Conservation (phyloP, 2,329 filamentous ascomycete species). For the Incumbomyces delicatus region DNA sequence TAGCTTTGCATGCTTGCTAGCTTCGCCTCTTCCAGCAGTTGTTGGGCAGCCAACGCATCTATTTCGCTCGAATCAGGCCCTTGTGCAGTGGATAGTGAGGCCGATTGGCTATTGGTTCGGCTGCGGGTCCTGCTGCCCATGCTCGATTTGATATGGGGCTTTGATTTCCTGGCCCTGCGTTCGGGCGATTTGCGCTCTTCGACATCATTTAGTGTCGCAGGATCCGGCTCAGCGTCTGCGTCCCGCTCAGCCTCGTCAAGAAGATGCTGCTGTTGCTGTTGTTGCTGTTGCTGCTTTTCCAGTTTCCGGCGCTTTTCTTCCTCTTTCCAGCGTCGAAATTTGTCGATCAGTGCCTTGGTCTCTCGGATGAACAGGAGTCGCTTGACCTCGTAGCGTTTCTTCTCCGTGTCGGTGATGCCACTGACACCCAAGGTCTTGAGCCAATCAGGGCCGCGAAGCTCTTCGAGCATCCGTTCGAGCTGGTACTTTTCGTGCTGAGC, state of each 20-base stretch:
- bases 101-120: neutral
- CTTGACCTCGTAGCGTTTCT: constrained; percentile 77
- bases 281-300: constrained; percentile 58
- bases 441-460: constrained; percentile 86
- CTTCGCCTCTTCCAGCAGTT: constrained; percentile 63
- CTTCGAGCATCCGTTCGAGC: constrained; percentile 62
- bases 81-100: neutral
- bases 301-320: constrained; percentile 77
- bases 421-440: constrained; percentile 82
- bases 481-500: constrained; percentile 58
- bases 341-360: constrained; percentile 70
- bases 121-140: constrained; percentile 6
- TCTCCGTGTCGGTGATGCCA: constrained; percentile 72
- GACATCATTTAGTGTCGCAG: neutral
- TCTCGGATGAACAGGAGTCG: constrained; percentile 76
- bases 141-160: constrained; percentile 1
- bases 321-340: constrained; percentile 78
- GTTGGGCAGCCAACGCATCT: constrained; percentile 61
- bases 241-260: constrained; percentile 39
- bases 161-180: constrained; percentile 12
- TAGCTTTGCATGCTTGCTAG: constrained; percentile 31
- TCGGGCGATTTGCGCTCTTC: neutral
- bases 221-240: constrained; percentile 20
- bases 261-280: constrained; percentile 52
- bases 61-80: constrained; percentile 56